Percentiles rank a stretch among this genome's conserved stretches.
phyloP scores from a whole-genome alignment of 768 basidiomycete genomes.

The Auricularia sp. region DNA sequence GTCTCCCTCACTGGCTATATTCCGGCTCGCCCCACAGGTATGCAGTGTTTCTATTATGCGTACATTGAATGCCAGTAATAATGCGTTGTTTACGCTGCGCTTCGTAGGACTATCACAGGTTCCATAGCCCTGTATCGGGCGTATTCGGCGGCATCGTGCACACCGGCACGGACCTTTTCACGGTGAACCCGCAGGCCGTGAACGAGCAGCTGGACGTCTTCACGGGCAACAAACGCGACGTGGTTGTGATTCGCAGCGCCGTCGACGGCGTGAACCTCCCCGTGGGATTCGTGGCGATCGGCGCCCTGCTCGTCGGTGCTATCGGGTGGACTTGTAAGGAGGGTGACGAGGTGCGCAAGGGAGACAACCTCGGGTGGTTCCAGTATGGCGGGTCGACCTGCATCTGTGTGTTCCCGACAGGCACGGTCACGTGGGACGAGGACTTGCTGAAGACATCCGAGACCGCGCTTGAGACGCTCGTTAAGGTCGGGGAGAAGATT shows the following conservation, averaged over 20 bases:
- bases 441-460: slow-evolving; percentile 7
- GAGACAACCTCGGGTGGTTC: slow-evolving; percentile 28
- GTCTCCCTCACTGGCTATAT: slow-evolving; percentile 42
- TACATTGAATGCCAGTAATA: slow-evolving; percentile 45
- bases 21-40: slow-evolving; percentile 75
- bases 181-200: slow-evolving; percentile 71
- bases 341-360: slow-evolving; percentile 44
- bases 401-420: slow-evolving; percentile 22
- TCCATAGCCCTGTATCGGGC: background rate
- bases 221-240: slow-evolving; percentile 50
- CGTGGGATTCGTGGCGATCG: slow-evolving; percentile 65
- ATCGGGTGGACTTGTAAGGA: slow-evolving; percentile 54
- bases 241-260: slow-evolving; percentile 35
- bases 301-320: slow-evolving; percentile 72
- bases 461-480: slow-evolving; percentile 8
- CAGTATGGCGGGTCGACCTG: slow-evolving; percentile 31
- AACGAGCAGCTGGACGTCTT: slow-evolving; percentile 61
- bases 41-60: slow-evolving; percentile 64
- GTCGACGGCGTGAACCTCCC: slow-evolving; percentile 35
- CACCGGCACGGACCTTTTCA: background rate
- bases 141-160: background rate
- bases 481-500: slow-evolving; percentile 10
- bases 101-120: slow-evolving; percentile 43
- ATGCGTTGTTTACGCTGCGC: slow-evolving; percentile 15
- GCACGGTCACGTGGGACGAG: slow-evolving; percentile 10